Evolutionary conservation across 768 basidiomycete genomes (phyloP), one percentile per base, ranked within the genome.

Genomic region (Rhodotorula toruloides): DNA sequence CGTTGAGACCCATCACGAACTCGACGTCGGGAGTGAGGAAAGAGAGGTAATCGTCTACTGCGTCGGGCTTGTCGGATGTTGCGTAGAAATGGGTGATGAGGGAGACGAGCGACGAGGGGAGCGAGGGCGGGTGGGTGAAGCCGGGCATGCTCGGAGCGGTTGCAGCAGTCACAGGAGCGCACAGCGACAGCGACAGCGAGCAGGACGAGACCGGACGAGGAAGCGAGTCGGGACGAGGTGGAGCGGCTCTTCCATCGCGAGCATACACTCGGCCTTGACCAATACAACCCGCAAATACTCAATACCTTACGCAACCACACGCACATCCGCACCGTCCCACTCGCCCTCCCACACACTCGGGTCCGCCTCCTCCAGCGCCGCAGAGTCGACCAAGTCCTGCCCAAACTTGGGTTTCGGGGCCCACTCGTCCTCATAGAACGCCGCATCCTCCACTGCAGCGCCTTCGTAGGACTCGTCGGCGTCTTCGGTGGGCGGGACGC

Each of bases 1-100:
- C 47, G 43, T 60, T 63, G n/a, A 64, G 31, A 6, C 67, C 67
- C 67, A 68, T 68, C 32, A 63, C 40, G 36, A 68, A 68, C 34
- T 63, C 48, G 52, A 68, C 55, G 43, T 63, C 58, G 25, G 21
- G 11, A 5, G 57, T 44, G 29, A 55, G 39, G 53, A 55, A 68
- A 34, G 27, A n/a, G 32, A 67, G 39, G 42, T 67, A 67, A 22
- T 36, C 32, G 43, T 57, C 34, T 17, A 47, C 25, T 14, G 50
- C 50, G 29, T 49, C 37, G 4, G 21, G 43, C 25, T 25, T 7
- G 54, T 63, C 61, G 0, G 39, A 42, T 8, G 54, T 43, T 12
- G 6, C 17, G 61, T 63, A 63, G 54, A 63, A 63, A 8, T 17
- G 8, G 8, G 4, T 22, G 39, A 63, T 25, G 54, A 63, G 56